Base-by-base conservation (phyloP, 257 asterid genomes). In the Ligustrum vulgare region DNA sequence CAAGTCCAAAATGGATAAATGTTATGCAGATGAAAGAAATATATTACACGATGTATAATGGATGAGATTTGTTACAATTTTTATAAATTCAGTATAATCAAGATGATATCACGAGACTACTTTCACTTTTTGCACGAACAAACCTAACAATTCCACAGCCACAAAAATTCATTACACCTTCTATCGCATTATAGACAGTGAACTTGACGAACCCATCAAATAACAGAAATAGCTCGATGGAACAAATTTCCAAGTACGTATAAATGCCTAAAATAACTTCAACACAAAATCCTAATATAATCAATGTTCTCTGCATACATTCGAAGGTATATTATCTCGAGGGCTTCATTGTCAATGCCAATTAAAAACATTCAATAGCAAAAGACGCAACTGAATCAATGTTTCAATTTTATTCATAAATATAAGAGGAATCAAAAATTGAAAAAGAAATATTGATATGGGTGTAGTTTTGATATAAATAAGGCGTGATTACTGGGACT, bases 371-470 rank as follows among this genome's bases (percentile, higher is more conserved):
- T 58, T 0, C 28, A n/a, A 54, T 20, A 18, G 16, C 49, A 20
- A 67, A 16, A 72, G n/a, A 58, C 25, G 2, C 64, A 76, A 37
- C 4, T 28, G 43, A 47, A 39, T 60, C 71, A 22, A 69, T 0
- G 63, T n/a, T 65, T 18, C 34, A 66, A 51, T 75, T 31, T 67
- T 5, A 47, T 33, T 33, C 58, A 37, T 58, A 71, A 75, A 28
- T 54, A 75, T 9, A 67, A 28, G 16, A n/a, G n/a, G n/a, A n/a
- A n/a, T n/a, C n/a, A n/a, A n/a, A n/a, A n/a, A n/a, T n/a, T n/a
- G n/a, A n/a, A n/a, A n/a, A n/a, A n/a, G n/a, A n/a, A n/a, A n/a
- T n/a, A n/a, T n/a, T n/a, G n/a, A n/a, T n/a, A n/a, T n/a, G n/a
- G n/a, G n/a, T n/a, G n/a, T n/a, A n/a, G n/a, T n/a, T n/a, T n/a